phyloP scores from a whole-genome alignment of 2,329 filamentous ascomycete species.

The Aspergillus niger region DNA sequence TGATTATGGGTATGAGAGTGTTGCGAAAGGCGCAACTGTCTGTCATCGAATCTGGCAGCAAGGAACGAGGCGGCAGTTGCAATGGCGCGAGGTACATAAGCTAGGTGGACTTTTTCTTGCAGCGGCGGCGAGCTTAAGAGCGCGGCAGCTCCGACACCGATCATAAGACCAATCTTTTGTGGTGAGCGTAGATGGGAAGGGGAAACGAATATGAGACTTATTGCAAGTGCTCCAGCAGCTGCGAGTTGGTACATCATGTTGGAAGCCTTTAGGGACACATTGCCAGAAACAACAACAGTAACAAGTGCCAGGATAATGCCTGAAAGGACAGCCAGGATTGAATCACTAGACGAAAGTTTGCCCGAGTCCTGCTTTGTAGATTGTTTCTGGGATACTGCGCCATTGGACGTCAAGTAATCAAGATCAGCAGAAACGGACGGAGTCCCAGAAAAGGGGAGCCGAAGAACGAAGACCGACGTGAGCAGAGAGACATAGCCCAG shows the following conservation, averaged over 20 bases:
- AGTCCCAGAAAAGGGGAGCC: conserved; percentile 46
- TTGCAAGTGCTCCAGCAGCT: conserved; percentile 29
- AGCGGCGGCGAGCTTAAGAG: conserved; percentile 34
- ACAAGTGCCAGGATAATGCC: conserved; percentile 30
- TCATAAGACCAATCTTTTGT: conserved; percentile 35
- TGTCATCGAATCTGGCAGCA: conserved; percentile 37
- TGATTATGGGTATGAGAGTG: conserved; percentile 37
- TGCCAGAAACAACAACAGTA: conserved; percentile 26
- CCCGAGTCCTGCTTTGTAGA: conserved; percentile 8
- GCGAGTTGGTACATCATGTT: conserved; percentile 29
- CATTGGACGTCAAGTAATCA: conserved; percentile 18
- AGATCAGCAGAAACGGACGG: conserved; percentile 22
- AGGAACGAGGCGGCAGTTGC: conserved; percentile 35
- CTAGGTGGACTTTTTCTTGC: conserved; percentile 28
- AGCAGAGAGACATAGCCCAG: conserved; percentile 52
- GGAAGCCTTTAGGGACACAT: conserved; percentile 22
- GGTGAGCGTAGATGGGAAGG: conserved; percentile 30
- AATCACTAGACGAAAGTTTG: conserved; percentile 25
- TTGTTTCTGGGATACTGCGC: conserved; percentile 15
- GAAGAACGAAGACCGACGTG: conserved; percentile 50
- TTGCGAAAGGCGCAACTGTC: conserved; percentile 25
- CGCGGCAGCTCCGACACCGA: conserved; percentile 29
- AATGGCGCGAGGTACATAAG: conserved; percentile 30
- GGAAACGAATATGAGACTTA: conserved; percentile 29
- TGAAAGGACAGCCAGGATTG: conserved; percentile 31